A percentile compares a stretch with the other conserved stretches of the same genome.
Conservation (phyloP, 2,329 filamentous ascomycete species). For the Paramyrothecium sp. region DNA sequence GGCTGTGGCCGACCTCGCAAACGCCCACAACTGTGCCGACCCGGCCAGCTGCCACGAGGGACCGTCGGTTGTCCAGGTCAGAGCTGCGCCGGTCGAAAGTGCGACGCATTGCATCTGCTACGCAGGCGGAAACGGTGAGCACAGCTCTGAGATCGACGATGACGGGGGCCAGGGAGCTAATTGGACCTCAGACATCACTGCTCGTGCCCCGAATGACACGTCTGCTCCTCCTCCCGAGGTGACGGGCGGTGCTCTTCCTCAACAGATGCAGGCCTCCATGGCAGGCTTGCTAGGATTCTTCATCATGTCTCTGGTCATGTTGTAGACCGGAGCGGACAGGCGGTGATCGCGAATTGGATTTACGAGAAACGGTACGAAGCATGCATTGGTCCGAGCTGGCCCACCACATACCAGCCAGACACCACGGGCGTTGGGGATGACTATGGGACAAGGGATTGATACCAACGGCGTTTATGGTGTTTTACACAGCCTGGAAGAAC, state of each 20-base stretch:
- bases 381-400: background rate
- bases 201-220: slow-evolving; percentile 22
- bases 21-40: background rate
- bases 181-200: background rate
- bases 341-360: no score
- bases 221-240: slow-evolving; percentile 20
- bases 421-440: no score
- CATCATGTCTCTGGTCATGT: slow-evolving; percentile 32
- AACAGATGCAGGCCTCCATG: slow-evolving; percentile 31
- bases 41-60: background rate
- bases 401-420: no score
- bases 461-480: no score
- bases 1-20: background rate
- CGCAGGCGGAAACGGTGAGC: background rate
- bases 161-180: background rate
- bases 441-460: no score
- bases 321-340: slow-evolving; percentile 18
- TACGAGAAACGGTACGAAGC: background rate
- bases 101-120: background rate
- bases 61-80: background rate
- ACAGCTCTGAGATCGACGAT: background rate
- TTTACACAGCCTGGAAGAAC: no score
- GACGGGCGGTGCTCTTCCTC: slow-evolving; percentile 28
- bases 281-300: slow-evolving; percentile 34
- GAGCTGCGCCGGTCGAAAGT: background rate